Conservation (phyloP, 805 yeast genomes). For the Candida pseudoglaebosa region DNA sequence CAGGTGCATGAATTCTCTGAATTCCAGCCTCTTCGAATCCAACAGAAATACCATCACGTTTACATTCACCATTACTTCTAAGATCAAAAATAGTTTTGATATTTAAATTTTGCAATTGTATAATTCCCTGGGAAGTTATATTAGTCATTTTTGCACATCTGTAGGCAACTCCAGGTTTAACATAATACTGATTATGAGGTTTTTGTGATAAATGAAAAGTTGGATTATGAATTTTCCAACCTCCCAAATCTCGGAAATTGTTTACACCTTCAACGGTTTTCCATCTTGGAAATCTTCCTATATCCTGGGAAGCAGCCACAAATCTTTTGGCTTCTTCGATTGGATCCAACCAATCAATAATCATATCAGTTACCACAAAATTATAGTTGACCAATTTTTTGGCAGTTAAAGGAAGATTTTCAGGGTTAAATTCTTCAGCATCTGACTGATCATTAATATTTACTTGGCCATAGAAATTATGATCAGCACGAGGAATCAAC, state of each 20-base stretch:
- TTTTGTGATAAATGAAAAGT: slow-evolving; percentile 13
- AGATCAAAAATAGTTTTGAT: slow-evolving; percentile 63
- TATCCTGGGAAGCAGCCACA: slow-evolving; percentile 25
- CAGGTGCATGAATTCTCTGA: slow-evolving; percentile 51
- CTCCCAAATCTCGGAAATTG: slow-evolving; percentile 81
- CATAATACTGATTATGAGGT: slow-evolving; percentile 29
- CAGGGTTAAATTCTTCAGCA: slow-evolving; percentile 31
- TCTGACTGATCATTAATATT: slow-evolving; percentile 32
- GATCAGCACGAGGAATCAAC: slow-evolving; percentile 70
- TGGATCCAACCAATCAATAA: slow-evolving; percentile 47
- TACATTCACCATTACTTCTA: slow-evolving; percentile 56
- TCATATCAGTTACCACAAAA: slow-evolving; percentile 44
- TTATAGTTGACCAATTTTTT: slow-evolving; percentile 54
- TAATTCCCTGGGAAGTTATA: slow-evolving; percentile 49
- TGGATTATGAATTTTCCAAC: slow-evolving; percentile 48
- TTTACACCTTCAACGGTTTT: slow-evolving; percentile 60
- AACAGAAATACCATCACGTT: slow-evolving; percentile 40
- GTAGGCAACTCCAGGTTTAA: slow-evolving; percentile 51
- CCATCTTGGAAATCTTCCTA: slow-evolving; percentile 53
- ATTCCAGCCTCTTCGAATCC: slow-evolving; percentile 40
- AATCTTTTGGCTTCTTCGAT: slow-evolving; percentile 54
- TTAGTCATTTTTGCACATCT: slow-evolving; percentile 60
- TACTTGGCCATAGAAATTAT: slow-evolving; percentile 63
- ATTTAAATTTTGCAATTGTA: slow-evolving; percentile 38
- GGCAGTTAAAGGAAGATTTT: slow-evolving; percentile 41